Evolutionary conservation across 108 stramenopile species (phyloP).

Genomic region (Nannochloropsis gaditana): DNA sequence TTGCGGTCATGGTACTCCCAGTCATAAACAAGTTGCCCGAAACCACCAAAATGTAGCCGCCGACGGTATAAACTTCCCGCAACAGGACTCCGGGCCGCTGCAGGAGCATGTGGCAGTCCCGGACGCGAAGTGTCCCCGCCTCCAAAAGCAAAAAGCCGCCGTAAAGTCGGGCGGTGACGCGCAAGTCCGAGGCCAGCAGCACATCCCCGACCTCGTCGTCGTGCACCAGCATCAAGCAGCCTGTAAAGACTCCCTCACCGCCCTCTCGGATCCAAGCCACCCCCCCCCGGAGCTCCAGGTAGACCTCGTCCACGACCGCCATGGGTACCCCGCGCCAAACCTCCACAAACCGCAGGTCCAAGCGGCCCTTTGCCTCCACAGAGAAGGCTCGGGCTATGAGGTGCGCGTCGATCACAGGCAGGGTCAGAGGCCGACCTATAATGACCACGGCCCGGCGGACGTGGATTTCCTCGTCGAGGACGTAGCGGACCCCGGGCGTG

Average conservation of each 20-base stretch:
- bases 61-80: not conserved
- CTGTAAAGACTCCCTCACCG: not conserved
- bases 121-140: not conserved
- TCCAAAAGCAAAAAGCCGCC: not conserved
- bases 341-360: not conserved
- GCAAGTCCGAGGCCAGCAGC: not conserved
- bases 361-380: not conserved
- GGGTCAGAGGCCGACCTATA: not conserved
- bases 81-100: not conserved
- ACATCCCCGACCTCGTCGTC: not conserved
- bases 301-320: not conserved
- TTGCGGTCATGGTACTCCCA: slow-evolving; percentile 18
- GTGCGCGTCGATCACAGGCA: not conserved
- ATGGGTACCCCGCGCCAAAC: not conserved
- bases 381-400: not conserved
- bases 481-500: not conserved
- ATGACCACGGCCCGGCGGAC: not conserved
- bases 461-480: not conserved
- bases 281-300: not conserved
- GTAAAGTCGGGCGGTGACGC: not conserved
- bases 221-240: not conserved
- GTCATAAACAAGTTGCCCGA: not conserved
- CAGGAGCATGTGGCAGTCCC: not conserved
- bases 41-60: not conserved
- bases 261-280: not conserved